Conservation (phyloP, 352 stramenopile genomes). For the Pythium rhizo-oryzae region DNA sequence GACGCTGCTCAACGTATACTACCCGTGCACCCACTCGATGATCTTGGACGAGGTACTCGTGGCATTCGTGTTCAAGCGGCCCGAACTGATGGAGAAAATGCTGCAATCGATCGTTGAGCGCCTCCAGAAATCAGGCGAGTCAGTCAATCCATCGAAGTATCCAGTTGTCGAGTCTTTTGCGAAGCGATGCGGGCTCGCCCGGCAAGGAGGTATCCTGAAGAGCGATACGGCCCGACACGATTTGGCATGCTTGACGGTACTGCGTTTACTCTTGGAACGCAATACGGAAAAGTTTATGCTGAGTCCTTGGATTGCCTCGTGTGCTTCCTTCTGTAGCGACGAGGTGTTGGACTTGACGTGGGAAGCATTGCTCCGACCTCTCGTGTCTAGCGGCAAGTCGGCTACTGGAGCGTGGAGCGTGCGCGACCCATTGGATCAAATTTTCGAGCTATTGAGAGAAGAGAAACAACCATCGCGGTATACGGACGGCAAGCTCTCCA, state of each 20-base stretch:
- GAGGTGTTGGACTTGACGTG: slow-evolving; percentile 49
- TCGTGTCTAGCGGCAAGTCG: slow-evolving; percentile 6
- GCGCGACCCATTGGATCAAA: slow-evolving; percentile 22
- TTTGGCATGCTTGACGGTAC: slow-evolving; percentile 65
- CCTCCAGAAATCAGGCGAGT: slow-evolving; percentile 65
- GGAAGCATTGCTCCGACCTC: slow-evolving; percentile 42
- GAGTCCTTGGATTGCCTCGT: slow-evolving; percentile 71
- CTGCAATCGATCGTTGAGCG: slow-evolving; percentile 72
- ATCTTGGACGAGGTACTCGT: slow-evolving; percentile 82
- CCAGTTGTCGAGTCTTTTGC: slow-evolving; percentile 69
- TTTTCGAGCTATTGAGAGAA: slow-evolving; percentile 32
- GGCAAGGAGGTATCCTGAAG: slow-evolving; percentile 20
- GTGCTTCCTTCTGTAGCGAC: slow-evolving; percentile 61
- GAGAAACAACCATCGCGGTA: slow-evolving; percentile 18
- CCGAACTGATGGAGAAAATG: slow-evolving; percentile 71
- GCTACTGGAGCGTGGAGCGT: slow-evolving; percentile 16
- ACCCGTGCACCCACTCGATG: slow-evolving; percentile 80
- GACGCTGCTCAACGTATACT: slow-evolving; percentile 77
- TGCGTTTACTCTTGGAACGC: slow-evolving; percentile 73
- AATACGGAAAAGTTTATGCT: slow-evolving; percentile 80
- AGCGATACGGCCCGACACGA: slow-evolving; percentile 43
- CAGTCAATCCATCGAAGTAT: slow-evolving; percentile 58
- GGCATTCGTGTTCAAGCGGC: slow-evolving; percentile 74
- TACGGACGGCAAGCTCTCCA: slow-evolving; percentile 24
- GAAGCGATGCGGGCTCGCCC: slow-evolving; percentile 15